Base-by-base conservation (phyloP, 1,284 basidiomycete genomes). In the Trametes versicolor region DNA sequence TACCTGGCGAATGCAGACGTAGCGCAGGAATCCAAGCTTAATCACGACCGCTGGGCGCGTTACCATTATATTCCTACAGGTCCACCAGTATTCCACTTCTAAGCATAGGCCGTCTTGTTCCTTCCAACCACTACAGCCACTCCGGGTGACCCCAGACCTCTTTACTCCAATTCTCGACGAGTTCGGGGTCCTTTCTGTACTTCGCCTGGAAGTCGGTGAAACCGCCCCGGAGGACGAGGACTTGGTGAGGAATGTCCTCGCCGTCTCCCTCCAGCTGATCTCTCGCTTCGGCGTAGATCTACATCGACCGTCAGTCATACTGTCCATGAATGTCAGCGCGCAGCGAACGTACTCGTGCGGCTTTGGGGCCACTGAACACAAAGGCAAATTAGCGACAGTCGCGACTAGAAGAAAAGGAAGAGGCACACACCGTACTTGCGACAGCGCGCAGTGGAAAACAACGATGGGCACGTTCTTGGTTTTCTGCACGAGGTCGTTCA, bases 391-490 rank as follows among this genome's bases (percentile, higher is more conserved):
- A 39, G 37, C 37, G 37, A 41, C 9, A 15, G 57, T 29, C 55
- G 27, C 4, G n/a, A 9, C 13, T 19, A 1, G n/a, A 2, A 4
- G 10, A 27, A 2, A 8, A 36, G 32, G 19, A 15, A 27, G 23
- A 25, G 57, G 2, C 21, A 76, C 88, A 48, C 71, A 92, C 91
- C 93, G 83, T 45, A 85, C 80, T 78, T 94, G 92, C 8, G 91
- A 93, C 56, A 91, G 78, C 4, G 84, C 82, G 72, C 93, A 94
- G 73, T 94, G 93, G 72, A 94, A 94, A 52, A 94, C 80, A 34
- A 94, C 79, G 21, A 82, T 77, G 12, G 86, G 85, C 5, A 92
- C 79, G 50, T 86, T 80, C 73, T 90, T 89, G 15, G 86, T 87
- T 63, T 87, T 78, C 71, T 81, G 77, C 36, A 93, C 82, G 36